These are phyloP conservation scores for Rossbeevera mucosa DNA, from an alignment of 768 basidiomycete genomes.

Conservation along the genomic window DNA sequence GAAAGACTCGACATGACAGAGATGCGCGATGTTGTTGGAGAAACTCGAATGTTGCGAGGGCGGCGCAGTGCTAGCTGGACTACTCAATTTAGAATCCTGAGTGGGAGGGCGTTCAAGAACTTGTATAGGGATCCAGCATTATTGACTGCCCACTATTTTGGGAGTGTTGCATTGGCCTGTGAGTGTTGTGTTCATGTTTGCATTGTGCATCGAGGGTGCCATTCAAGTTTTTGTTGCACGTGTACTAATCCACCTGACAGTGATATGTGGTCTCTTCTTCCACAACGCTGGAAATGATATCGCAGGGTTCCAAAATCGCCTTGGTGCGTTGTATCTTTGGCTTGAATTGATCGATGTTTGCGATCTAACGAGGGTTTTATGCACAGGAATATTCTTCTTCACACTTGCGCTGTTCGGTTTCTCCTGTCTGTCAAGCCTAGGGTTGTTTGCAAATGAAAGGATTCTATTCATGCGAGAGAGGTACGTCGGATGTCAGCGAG, in stretches of 20 bases:
- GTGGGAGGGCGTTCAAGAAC: slow-evolving; percentile 97
- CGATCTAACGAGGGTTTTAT: neutral
- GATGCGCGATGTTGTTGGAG: slow-evolving; percentile 63
- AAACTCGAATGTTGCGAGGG: slow-evolving; percentile 64
- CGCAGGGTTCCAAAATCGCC: slow-evolving; percentile 92
- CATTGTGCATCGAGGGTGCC: neutral
- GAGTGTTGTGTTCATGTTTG: slow-evolving; percentile 31
- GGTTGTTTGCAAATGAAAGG: slow-evolving; percentile 91
- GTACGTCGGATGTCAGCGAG: slow-evolving; percentile 36
- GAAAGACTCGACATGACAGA: slow-evolving; percentile 35
- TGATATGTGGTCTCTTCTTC: slow-evolving; percentile 92
- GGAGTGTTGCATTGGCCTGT: slow-evolving; percentile 81
- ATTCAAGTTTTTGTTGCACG: neutral
- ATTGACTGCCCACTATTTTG: slow-evolving; percentile 84
- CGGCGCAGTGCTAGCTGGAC: slow-evolving; percentile 78
- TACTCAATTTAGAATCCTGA: slow-evolving; percentile 91
- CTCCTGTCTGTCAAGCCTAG: slow-evolving; percentile 90
- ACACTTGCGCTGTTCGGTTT: slow-evolving; percentile 95
- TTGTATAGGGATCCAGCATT: slow-evolving; percentile 92
- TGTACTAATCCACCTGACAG: slow-evolving; percentile 33
- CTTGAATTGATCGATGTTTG: neutral
- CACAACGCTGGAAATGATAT: slow-evolving; percentile 90
- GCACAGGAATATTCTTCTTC: slow-evolving; percentile 89
- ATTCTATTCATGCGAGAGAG: slow-evolving; percentile 98
- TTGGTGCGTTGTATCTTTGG: slow-evolving; percentile 45